Conservation (phyloP, 305 asterid genomes). For the Rubia tinctorum region DNA sequence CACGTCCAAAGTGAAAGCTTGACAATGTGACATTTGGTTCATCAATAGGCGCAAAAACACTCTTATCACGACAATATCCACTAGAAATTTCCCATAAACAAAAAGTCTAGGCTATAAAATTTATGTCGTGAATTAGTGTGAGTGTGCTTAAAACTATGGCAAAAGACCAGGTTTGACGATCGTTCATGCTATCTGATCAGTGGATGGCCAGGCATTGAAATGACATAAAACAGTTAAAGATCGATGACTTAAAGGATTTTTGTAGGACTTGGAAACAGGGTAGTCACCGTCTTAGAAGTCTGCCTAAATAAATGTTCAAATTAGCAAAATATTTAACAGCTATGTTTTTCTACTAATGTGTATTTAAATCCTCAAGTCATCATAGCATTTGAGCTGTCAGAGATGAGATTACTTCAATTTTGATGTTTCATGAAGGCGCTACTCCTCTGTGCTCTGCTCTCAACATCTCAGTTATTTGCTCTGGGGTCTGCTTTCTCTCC, state of each 20-base stretch:
- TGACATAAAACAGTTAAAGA: not conserved
- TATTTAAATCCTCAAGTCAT: not conserved
- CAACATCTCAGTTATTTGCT: not conserved
- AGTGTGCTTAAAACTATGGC: not conserved
- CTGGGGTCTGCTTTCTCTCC: not conserved
- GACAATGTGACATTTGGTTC: not conserved
- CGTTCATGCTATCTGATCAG: not conserved
- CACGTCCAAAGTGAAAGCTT: not conserved
- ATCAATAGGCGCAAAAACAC: not conserved
- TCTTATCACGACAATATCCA: not conserved
- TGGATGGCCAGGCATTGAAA: conserved; percentile 1
- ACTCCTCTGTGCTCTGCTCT: not conserved
- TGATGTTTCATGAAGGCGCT: not conserved
- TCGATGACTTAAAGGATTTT: not conserved
- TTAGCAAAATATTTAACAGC: not conserved
- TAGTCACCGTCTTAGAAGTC: not conserved
- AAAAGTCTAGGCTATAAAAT: not conserved
- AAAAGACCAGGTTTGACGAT: not conserved
- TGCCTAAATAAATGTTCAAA: not conserved
- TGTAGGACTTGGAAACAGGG: not conserved
- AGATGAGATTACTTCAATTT: not conserved
- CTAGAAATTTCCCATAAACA: not conserved
- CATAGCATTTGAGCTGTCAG: not conserved
- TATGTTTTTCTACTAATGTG: not conserved
- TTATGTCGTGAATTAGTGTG: not conserved